These are phyloP conservation scores for Candida andamanensis DNA, from an alignment of 805 yeast genomes.

Conservation along the genomic window DNA sequence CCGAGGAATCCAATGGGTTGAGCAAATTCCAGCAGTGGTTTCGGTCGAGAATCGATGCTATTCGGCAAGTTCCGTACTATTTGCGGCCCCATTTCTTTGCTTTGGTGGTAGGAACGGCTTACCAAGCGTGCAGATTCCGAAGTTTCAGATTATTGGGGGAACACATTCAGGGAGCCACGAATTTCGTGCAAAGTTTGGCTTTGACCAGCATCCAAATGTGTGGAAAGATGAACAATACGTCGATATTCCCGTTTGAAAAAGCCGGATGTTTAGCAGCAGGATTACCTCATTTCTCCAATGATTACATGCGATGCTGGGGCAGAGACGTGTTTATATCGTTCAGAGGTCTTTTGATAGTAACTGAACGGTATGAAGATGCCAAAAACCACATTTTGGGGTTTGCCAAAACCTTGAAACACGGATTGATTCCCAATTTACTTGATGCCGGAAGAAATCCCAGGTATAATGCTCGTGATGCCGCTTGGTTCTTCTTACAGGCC, in stretches of 20 bases:
- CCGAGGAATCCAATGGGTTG: constrained; percentile 42
- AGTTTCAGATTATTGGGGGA: constrained; percentile 55
- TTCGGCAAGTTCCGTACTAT: constrained; percentile 68
- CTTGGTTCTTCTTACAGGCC: constrained; percentile 89
- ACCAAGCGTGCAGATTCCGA: constrained; percentile 70
- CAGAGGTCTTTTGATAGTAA: constrained; percentile 72
- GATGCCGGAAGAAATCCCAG: constrained; percentile 94
- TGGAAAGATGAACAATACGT: constrained; percentile 67
- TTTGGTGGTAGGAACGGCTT: constrained; percentile 73
- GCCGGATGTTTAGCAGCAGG: constrained; percentile 92
- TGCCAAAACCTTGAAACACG: constrained; percentile 90
- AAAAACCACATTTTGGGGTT: constrained; percentile 76
- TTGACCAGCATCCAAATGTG: constrained; percentile 84
- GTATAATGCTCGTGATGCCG: constrained; percentile 95
- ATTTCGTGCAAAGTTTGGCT: constrained; percentile 75
- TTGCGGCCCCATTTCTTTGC: constrained; percentile 86
- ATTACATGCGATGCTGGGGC: constrained; percentile 98
- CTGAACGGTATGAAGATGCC: constrained; percentile 79
- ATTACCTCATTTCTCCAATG: constrained; percentile 85
- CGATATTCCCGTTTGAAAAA: constrained; percentile 58
- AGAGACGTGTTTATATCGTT: constrained; percentile 88
- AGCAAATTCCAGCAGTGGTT: constrained; percentile 66
- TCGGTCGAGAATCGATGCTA: constrained; percentile 52
- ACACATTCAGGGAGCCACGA: constrained; percentile 54
- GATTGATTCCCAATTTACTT: constrained; percentile 85